Evolutionary conservation across 2,329 filamentous ascomycete species (phyloP).

Genomic region (Pseudohalonectria lignicola): DNA sequence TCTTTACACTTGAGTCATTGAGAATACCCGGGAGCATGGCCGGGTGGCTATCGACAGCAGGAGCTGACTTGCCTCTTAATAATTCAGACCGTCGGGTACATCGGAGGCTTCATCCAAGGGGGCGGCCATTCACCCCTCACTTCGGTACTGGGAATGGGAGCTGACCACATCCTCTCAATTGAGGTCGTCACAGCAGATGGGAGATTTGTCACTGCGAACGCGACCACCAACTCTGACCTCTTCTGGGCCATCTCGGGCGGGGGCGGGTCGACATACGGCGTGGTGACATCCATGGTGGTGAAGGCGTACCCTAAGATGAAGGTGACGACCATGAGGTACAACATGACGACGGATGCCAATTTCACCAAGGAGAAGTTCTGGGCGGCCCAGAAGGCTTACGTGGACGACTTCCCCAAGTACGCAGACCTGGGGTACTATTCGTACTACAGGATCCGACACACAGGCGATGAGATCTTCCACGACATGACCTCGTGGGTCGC

Average conservation of each 20-base stretch:
- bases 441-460: conserved; percentile 15
- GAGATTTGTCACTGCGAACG: conserved; percentile 26
- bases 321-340: conserved; percentile 13
- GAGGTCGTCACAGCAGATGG: conserved; percentile 36
- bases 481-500: conserved; percentile 14
- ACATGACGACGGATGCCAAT: conserved; percentile 24
- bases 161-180: conserved; percentile 35
- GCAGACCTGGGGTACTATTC: conserved; percentile 16
- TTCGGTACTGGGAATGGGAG: conserved; percentile 34
- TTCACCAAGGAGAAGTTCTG: conserved; percentile 29
- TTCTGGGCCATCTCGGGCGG: conserved; percentile 39
- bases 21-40: too few species aligned
- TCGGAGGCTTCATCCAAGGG: conserved; percentile 33
- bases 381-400: conserved; percentile 16
- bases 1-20: too few species aligned
- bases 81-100: conserved; percentile 33
- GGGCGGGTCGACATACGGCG: conserved; percentile 25
- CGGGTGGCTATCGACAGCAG: too few species aligned
- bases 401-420: conserved; percentile 15
- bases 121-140: conserved; percentile 44
- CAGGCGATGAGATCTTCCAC: conserved; percentile 9
- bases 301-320: conserved; percentile 7
- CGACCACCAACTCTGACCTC: conserved; percentile 28
- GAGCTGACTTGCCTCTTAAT: too few species aligned
- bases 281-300: conserved; percentile 19